Conservation (phyloP, 352 stramenopile species). For the Pythium dissotocum region DNA sequence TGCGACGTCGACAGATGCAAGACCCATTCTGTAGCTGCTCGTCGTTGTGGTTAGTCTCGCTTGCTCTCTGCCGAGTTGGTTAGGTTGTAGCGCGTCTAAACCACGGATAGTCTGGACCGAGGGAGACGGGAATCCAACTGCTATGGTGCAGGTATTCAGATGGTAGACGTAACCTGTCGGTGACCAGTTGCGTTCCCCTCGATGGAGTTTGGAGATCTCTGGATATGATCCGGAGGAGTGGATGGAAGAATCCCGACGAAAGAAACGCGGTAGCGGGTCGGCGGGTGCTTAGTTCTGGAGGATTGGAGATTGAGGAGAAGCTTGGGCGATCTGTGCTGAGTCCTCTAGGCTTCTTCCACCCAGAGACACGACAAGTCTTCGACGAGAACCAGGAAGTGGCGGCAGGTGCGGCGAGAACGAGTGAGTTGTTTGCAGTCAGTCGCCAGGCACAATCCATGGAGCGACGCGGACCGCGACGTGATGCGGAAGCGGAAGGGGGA, state of each 20-base stretch:
- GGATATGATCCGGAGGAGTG: neutral
- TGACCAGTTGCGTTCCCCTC: neutral
- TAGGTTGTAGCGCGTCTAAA: neutral
- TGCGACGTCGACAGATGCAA: slow-evolving; percentile 19
- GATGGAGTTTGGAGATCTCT: neutral
- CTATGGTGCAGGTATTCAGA: neutral
- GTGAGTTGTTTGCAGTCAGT: slow-evolving; percentile 17
- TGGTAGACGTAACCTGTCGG: slow-evolving; percentile 1
- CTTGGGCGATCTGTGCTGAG: neutral
- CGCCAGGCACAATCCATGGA: slow-evolving; percentile 7
- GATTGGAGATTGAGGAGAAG: neutral
- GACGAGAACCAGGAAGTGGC: slow-evolving; percentile 29
- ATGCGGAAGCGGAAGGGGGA: slow-evolving; percentile 7
- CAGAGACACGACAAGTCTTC: slow-evolving; percentile 13
- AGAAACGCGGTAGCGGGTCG: slow-evolving; percentile 1
- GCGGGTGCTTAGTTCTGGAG: neutral
- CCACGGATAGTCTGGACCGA: neutral
- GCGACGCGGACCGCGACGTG: neutral
- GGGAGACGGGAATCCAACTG: neutral
- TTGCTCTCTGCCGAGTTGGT: neutral
- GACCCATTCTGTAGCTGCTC: slow-evolving; percentile 3
- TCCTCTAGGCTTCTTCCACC: neutral
- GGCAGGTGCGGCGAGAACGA: neutral
- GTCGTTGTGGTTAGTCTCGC: neutral
- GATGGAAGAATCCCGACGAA: slow-evolving; percentile 6